Base-by-base conservation (phyloP, 805 yeast species). In the Yueomyces sp. region DNA sequence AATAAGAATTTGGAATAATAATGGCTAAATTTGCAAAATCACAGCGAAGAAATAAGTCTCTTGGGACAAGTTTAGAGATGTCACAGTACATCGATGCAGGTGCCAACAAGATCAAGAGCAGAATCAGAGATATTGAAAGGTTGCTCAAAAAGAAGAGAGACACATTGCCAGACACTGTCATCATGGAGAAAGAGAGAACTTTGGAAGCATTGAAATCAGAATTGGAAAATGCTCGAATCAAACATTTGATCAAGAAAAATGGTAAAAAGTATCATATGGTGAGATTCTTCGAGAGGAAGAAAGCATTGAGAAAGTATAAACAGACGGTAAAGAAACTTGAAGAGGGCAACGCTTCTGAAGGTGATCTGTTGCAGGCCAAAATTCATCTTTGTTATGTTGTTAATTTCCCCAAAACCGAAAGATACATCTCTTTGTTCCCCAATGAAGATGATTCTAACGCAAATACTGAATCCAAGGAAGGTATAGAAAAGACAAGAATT, bases 241-340 rank as follows among this genome's bases (percentile, higher is more conserved):
- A 63, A 31, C 64, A 67, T 40, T 69, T 66, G 50, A 73, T 74
- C 19, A 73, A 70, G 49, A 69, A 72, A 43, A 64, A 69, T 37
- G 76, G 85, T 9, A 73, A 78, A 51, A 84, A 81, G 64, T 92
- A 92, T 60, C 96, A 86, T 58, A 87, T 86, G 88, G 86, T 92
- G 41, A 74, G 90, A 51, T 92, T 92, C 58, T 85, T 92, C 49
- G 97, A 88, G 62, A 77, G 73, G 56, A 85, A 86, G 65, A 88
- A 87, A 70, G 92, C 95, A 0, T 52, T 76, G 28, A 73, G 95
- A 56, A 74, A 68, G 45, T 76, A 84, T 55, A 82, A 80, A 49
- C 65, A 68, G 45, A 57, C 64, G 4, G 56, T 61, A 40, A 70
- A 68, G 46, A 50, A 55, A 39, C 44, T 58, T 11, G 52, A 47